Base-by-base conservation (phyloP, 441 rosid genomes). In the Populus trichocarpa region DNA sequence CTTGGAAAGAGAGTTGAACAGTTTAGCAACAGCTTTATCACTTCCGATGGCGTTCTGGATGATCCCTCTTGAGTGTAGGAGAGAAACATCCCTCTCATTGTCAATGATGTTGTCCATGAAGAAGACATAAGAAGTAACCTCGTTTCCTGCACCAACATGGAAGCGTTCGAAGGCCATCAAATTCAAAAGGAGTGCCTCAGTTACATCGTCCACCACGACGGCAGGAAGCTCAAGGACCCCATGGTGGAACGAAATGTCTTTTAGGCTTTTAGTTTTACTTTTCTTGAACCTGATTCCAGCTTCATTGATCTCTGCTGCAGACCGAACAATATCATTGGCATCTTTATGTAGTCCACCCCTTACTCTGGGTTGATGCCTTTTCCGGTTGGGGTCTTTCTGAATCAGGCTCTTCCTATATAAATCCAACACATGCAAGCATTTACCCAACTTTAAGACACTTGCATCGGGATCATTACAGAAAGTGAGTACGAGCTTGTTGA, bases 41-140 rank as follows among this genome's bases (percentile, higher is more conserved):
- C 87, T 84, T 35, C 86, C 91, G 16, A 85, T 61, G 0, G 81
- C 86, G 53, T 80, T 88, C 72, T 83, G 81, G 30, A 89, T 82
- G 69, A 89, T 87, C 75, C 92, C 87, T 30, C 8, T 71, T 1
- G 86, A 81, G 59, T 86, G 80, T 28, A 89, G 74, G 22, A 89
- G 72, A 2, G 86, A 83, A 0, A 89, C 88, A 42, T 89, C 92
- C 70, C 77, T 70, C 59, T 77, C 84, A 8, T 16, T 84, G 79
- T 83, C 85, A 0, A 89, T 84, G 70, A 87, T 75, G 73, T 71
- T 87, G 78, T 85, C 85, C 88, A 87, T 85, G 78, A 83, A 84
- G 78, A 83, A 84, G 61, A 89, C 76, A 36, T 80, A 86, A 46
- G 86, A 81, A 9, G 87, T 84, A 20, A 87, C 86, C 63, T 84